Conservation (phyloP, 805 yeast species). For the Metschnikowia similis region DNA sequence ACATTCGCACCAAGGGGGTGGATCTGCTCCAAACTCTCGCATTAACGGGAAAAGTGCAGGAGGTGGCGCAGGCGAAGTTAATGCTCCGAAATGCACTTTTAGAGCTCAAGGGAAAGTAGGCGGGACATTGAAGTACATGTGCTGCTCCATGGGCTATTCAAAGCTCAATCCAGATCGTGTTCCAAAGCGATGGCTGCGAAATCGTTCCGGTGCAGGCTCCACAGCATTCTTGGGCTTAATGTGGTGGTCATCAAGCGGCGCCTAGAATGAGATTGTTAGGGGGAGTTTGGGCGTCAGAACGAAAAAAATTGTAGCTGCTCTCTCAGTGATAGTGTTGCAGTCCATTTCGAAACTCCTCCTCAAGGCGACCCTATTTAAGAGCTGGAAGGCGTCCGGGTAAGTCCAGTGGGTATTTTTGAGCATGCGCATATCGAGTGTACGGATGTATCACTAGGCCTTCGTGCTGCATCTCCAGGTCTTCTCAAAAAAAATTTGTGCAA, state of each 20-base stretch:
- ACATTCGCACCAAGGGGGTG: conserved; percentile 6
- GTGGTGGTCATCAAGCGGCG: neutral
- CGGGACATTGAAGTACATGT: neutral
- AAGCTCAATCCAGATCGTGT: neutral
- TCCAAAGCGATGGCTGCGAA: conserved; percentile 1
- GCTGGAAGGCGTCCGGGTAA: conserved; percentile 1
- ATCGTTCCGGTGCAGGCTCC: neutral
- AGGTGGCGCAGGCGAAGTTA: conserved; percentile 10
- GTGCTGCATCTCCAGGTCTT: conserved; percentile 1
- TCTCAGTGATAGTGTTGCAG: too few relatives aligned
- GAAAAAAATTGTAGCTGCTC: too few relatives aligned
- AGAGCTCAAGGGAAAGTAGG: conserved; percentile 1
- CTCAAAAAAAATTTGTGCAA: conserved; percentile 7
- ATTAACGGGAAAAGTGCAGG: conserved; percentile 12
- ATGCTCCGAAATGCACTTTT: conserved; percentile 12
- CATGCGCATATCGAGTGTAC: neutral
- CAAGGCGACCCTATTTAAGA: neutral
- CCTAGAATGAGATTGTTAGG: neutral
- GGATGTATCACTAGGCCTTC: neutral
- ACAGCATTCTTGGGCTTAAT: neutral
- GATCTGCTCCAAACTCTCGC: conserved; percentile 12
- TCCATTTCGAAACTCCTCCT: neutral
- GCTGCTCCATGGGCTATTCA: neutral
- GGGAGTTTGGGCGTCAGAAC: neutral
- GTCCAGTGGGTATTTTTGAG: conserved; percentile 2